Evolutionary conservation across 2,329 filamentous ascomycete genomes (phyloP), one percentile per base, ranked within the genome.

Genomic region (Colletotrichum karsti): DNA sequence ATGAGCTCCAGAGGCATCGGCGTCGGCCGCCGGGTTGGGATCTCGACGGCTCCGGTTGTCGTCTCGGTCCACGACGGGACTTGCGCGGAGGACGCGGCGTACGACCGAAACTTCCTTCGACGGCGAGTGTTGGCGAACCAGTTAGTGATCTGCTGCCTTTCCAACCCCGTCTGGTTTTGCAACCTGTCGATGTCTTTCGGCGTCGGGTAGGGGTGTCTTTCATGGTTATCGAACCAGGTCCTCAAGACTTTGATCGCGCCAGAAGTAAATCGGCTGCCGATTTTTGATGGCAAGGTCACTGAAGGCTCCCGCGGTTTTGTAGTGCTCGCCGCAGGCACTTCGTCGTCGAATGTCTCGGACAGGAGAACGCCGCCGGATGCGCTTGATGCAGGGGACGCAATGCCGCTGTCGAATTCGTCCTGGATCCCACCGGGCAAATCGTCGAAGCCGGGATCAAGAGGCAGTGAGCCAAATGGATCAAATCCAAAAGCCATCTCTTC

Each of bases 51-150:
- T 66, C 46, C 51, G 4, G 51, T 24, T 13, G 35, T 54, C 4
- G 33, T 35, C 15, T 60, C 79, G 74, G 24, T 81, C 79, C 20
- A 81, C 79, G 37, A 39, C 24, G 84, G 80, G 46, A 86, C 77
- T 71, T 84, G 82, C 0, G 88, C 86, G 13, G 88, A 89, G 53
- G 80, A 79, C 65, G 79, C 81, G 72, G 83, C 80, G 53, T 83
- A 82, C 8, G 83, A 79, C 22, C 83, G 82, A 59, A 86, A 83
- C 77, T 91, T 92, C 56, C 88, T 86, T 71, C 90, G 83, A 69
- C 90, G 84, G 61, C 90, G 85, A 58, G 89, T 89, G 77, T 92
- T 92, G 42, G 90, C 90, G 67, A 92, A 86, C 90, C 90, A 92
- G 73, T 92, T 92, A n/a, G 85, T 86, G 55, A 92, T 90, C 73